Evolutionary conservation across 257 asterid genomes (phyloP).

Genomic region (Coffea eugenioides): DNA sequence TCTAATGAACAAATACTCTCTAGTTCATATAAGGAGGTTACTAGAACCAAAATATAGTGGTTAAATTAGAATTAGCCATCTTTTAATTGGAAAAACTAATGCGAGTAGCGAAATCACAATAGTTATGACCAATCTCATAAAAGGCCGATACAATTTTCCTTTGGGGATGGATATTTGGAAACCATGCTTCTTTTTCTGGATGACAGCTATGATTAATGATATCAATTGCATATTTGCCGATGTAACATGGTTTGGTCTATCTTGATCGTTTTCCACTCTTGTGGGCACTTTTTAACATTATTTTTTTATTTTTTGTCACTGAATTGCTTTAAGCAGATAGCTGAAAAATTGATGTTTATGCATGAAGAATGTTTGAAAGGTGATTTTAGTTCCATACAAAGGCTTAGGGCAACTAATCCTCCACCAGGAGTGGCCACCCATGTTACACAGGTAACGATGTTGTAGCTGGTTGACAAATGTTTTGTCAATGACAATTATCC

Average conservation of each 20-base stretch:
- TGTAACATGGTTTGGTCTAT: background rate
- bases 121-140: background rate
- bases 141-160: background rate
- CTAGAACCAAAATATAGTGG: background rate
- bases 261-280: background rate
- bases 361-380: conserved; percentile 70
- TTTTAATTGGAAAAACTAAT: background rate
- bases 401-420: conserved; percentile 40
- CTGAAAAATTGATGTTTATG: conserved; percentile 62
- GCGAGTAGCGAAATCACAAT: background rate
- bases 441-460: background rate
- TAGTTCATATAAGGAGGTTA: background rate
- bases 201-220: background rate
- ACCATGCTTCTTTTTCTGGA: background rate
- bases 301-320: background rate
- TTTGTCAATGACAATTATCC: background rate
- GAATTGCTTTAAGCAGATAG: conserved; percentile 55
- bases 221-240: background rate
- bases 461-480: background rate
- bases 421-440: conserved; percentile 32
- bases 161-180: background rate
- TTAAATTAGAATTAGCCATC: background rate
- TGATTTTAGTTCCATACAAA: conserved; percentile 44
- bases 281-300: background rate
- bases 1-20: background rate